Evolutionary conservation across 441 rosid genomes (phyloP), one percentile per base, ranked within the genome.

Genomic region (Mallotus japonicus): DNA sequence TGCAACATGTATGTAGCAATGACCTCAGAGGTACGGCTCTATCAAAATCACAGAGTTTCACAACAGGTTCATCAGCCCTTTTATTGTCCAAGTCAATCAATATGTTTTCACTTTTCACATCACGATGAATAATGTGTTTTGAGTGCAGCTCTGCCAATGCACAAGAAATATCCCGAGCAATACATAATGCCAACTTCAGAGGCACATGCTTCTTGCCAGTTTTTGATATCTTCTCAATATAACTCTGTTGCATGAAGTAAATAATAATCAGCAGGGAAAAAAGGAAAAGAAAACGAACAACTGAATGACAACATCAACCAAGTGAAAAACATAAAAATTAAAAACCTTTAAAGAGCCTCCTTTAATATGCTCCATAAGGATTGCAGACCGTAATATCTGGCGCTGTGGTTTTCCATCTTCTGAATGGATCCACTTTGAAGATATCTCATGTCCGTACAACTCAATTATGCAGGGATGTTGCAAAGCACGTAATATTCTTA

Each of bases 1-100:
- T 89, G 76, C 98, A 93, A 56, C 98, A 93, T 0, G 84, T 80
- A 76, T 93, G 99, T 80, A 87, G 70, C 76, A 73, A 81, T 70
- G 99, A 90, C 73, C 91, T 81, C n/a, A 92, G 87, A 59, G 99
- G 99, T 62, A 95, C 93, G 19, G 99, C 98, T 82, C 92, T 85
- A 76, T 95, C 99, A 76, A 95, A 95, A 83, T 95, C 99, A 69
- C 98, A 90, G 58, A 95, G 97, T 83, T 95, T 95, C 78, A 90
- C 94, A 2, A 83, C n/a, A 65, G 93, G 95, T 66, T 90, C 90
- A 54, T 90, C 88, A 75, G 81, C 79, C 72, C 81, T 81, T 78
- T 83, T 81, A 32, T 54, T 58, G 70, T 89, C 92, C 59, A 93
- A 74, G 86, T 95, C 96, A 69, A 95, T 83, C 92, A 95, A 76